Base-by-base conservation (phyloP, 306 rosid genomes). In the Vigna nakashimae region DNA sequence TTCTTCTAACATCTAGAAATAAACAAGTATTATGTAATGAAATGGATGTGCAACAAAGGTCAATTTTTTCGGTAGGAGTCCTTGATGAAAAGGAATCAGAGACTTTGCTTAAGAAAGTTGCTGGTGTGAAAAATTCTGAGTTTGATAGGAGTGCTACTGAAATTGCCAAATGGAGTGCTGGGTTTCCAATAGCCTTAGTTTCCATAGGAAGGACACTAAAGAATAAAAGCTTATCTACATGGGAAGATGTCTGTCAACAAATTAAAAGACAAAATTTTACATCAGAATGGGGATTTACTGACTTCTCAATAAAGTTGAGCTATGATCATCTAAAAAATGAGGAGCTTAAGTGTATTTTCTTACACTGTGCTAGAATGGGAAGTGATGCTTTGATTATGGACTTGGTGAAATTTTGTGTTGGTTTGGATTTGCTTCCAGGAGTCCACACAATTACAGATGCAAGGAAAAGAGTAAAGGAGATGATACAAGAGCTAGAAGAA, bases 301-400 rank as follows among this genome's bases (percentile, higher is more conserved):
- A 38, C 66, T 38, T 72, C 28, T 75, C 45, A 13, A 7, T 38
- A 49, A 75, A 38, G 64, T 18, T 75, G 63, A 75, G 79, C n/a
- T 75, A 75, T 36, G 79, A 63, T 58, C 79, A 48, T 75, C 50
- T 75, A 13, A 52, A 63, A 59, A 17, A 45, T 20, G 63, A 63
- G 51, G 24, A 49, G n/a, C 51, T 75, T 3, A 32, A 18, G 52
- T 3, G 3, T 24, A 34, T 50, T 4, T 75, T 75, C 4, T 8
- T 75, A 49, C 52, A 12, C 2, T 75, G 79, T 49, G 79, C 79
- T 18, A 20, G 30, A 34, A 75, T 75, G 79, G 79, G 79, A 48
- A 38, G 22, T 63, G 59, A 75, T 26, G 11, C 38, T 13, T 58
- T 63, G 20, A 18, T 63, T 49, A 49, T 75, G 71, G 63, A 75